phyloP scores from a whole-genome alignment of 768 basidiomycete genomes.

The Nevesoporus exiguus region DNA sequence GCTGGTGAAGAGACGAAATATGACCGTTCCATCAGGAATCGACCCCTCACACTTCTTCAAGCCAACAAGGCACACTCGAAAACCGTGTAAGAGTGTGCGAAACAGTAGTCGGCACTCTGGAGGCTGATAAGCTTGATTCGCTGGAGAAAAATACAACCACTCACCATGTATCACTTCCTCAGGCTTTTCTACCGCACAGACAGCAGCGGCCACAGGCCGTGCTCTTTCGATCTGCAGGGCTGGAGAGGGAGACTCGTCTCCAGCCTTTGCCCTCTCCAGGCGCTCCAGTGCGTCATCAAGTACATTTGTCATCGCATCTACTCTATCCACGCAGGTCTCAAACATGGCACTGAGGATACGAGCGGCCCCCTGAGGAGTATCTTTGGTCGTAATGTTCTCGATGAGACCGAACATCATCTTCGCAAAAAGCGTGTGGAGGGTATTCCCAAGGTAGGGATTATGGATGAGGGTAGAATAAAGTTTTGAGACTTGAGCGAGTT shows the following conservation, averaged over 20 bases:
- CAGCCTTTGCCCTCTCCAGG: slow-evolving; percentile 43
- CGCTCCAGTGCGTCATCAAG: slow-evolving; percentile 46
- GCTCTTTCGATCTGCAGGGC: slow-evolving; percentile 76
- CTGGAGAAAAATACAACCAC: slow-evolving; percentile 19
- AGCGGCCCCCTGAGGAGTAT: slow-evolving; percentile 62
- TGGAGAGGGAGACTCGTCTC: slow-evolving; percentile 43
- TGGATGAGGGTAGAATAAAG: slow-evolving; percentile 88
- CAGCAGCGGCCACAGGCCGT: slow-evolving; percentile 75
- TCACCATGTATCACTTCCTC: slow-evolving; percentile 79
- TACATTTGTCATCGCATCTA: slow-evolving; percentile 73
- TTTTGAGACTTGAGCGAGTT: slow-evolving; percentile 74
- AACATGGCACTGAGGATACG: slow-evolving; percentile 73
- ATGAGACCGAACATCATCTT: slow-evolving; percentile 91
- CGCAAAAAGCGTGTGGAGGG: slow-evolving; percentile 84
- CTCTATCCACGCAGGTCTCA: slow-evolving; percentile 78
- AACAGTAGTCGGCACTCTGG: slow-evolving; percentile 84
- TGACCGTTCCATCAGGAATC: slow-evolving; percentile 78
- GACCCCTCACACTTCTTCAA: slow-evolving; percentile 79
- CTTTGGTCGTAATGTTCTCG: slow-evolving; percentile 78
- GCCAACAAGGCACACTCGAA: slow-evolving; percentile 72
- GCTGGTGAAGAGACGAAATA: slow-evolving; percentile 84
- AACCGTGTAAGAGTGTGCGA: slow-evolving; percentile 84
- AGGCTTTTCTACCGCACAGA: slow-evolving; percentile 75
- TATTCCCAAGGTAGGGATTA: slow-evolving; percentile 75
- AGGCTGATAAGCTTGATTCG: slow-evolving; percentile 1